Percentiles rank a stretch among this genome's conserved stretches.
phyloP scores from a whole-genome alignment of 2,329 filamentous ascomycete genomes.

The Rutstroemia sp. region DNA sequence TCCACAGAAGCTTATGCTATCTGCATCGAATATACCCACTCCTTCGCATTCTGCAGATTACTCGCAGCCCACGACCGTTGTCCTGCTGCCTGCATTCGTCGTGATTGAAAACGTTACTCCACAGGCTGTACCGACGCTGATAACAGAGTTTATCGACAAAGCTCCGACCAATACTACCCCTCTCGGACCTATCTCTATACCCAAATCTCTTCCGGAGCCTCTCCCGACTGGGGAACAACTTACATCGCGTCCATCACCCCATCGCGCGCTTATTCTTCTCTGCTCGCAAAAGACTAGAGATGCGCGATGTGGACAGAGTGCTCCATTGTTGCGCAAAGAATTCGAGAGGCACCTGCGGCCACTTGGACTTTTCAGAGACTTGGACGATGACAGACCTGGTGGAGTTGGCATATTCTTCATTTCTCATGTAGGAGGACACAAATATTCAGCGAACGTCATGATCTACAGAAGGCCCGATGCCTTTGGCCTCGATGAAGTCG shows the following conservation, averaged over 20 bases:
- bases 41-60: constrained; percentile 59
- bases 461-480: constrained; percentile 58
- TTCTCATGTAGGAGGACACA: constrained; percentile 92
- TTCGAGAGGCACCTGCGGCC: constrained; percentile 83
- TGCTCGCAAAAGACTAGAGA: constrained; percentile 95
- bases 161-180: constrained; percentile 64
- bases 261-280: constrained; percentile 80
- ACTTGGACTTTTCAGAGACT: constrained; percentile 75
- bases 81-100: constrained; percentile 80
- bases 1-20: constrained; percentile 75
- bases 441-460: constrained; percentile 92
- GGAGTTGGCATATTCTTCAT: constrained; percentile 97
- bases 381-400: constrained; percentile 81
- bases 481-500: constrained; percentile 27
- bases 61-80: constrained; percentile 64
- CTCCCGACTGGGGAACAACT: constrained; percentile 35
- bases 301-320: constrained; percentile 88
- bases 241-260: constrained; percentile 61
- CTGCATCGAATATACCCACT: constrained; percentile 83
- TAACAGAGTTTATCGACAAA: constrained; percentile 60
- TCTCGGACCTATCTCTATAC: constrained; percentile 53
- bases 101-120: constrained; percentile 80
- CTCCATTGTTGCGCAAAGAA: constrained; percentile 80
- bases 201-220: constrained; percentile 28
- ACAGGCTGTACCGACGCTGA: constrained; percentile 60